These are phyloP conservation scores for Boletus vermiculosoides DNA, from an alignment of 768 basidiomycete species.

Conservation along the genomic window DNA sequence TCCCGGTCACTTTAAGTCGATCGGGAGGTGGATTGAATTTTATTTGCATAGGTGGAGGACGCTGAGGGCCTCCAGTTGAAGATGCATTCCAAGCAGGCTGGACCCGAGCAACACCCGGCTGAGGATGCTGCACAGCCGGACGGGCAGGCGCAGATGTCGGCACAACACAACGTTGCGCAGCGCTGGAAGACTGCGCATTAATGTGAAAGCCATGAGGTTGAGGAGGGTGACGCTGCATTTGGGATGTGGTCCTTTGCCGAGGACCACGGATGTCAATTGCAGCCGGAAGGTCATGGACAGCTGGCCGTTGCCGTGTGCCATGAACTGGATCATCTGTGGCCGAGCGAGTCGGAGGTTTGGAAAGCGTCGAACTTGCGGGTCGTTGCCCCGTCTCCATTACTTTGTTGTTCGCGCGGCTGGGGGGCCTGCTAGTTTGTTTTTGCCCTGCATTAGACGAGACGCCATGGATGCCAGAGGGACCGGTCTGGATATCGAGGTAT, in stretches of 20 bases:
- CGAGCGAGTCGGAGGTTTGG: slow-evolving; percentile 15
- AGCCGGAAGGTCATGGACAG: neutral
- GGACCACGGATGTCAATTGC: slow-evolving; percentile 8
- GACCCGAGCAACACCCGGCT: neutral
- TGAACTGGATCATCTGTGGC: neutral
- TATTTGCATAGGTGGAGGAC: slow-evolving; percentile 26
- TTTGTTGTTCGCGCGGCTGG: slow-evolving; percentile 23
- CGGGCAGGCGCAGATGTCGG: slow-evolving; percentile 12
- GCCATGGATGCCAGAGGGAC: neutral
- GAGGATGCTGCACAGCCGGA: slow-evolving; percentile 10
- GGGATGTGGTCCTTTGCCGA: slow-evolving; percentile 22
- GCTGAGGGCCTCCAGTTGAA: slow-evolving; percentile 23
- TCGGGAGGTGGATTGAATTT: slow-evolving; percentile 19
- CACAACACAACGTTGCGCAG: slow-evolving; percentile 20
- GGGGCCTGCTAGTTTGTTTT: slow-evolving; percentile 23
- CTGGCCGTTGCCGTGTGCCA: slow-evolving; percentile 8
- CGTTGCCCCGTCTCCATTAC: slow-evolving; percentile 8
- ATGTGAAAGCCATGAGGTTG: slow-evolving; percentile 17
- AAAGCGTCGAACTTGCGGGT: slow-evolving; percentile 5
- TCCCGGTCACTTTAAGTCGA: slow-evolving; percentile 27
- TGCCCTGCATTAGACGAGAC: slow-evolving; percentile 9
- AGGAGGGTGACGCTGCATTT: slow-evolving; percentile 15
- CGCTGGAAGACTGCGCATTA: slow-evolving; percentile 14
- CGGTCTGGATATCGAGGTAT: slow-evolving; percentile 56
- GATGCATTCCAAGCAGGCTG: slow-evolving; percentile 1